A percentile compares a stretch with the other conserved stretches of the same genome.
phyloP scores from a whole-genome alignment of 371 early-diverging fungal genomes.

The Mucor indicus region DNA sequence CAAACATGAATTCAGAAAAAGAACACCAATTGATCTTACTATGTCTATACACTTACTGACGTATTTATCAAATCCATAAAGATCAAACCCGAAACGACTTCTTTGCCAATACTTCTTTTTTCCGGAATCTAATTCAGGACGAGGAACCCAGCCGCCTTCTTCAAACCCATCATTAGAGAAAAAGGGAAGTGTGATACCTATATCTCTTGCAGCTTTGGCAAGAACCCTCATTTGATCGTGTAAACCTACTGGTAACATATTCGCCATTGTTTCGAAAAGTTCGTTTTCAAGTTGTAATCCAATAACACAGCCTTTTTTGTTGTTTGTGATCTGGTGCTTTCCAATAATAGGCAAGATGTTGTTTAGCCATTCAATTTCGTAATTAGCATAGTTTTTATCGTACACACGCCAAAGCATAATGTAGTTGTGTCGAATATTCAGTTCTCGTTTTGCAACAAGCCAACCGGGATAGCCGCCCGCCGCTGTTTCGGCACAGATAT shows the following conservation, averaged over 20 bases:
- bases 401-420: slow-evolving; percentile 66
- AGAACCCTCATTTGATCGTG: slow-evolving; percentile 83
- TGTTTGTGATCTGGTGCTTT: slow-evolving; percentile 71
- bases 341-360: slow-evolving; percentile 75
- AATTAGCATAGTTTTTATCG: slow-evolving; percentile 66
- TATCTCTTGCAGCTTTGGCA: slow-evolving; percentile 74
- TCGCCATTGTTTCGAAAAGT: slow-evolving; percentile 60
- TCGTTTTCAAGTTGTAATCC: slow-evolving; percentile 85
- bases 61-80: slow-evolving; percentile 82
- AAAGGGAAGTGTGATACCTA: slow-evolving; percentile 76
- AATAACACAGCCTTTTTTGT: slow-evolving; percentile 64
- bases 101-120: slow-evolving; percentile 22
- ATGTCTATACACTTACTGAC: slow-evolving; percentile 46
- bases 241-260: slow-evolving; percentile 67
- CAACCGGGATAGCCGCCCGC: slow-evolving; percentile 86
- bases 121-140: slow-evolving; percentile 31
- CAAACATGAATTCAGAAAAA: not conserved
- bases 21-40: not conserved
- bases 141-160: slow-evolving; percentile 59
- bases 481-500: slow-evolving; percentile 87
- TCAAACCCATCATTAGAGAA: slow-evolving; percentile 84
- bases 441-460: slow-evolving; percentile 73
- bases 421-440: slow-evolving; percentile 73
- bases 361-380: slow-evolving; percentile 73
- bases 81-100: slow-evolving; percentile 68